Evolutionary conservation across 2,329 filamentous ascomycete species (phyloP).

Genomic region (Alternaria metachromatica): DNA sequence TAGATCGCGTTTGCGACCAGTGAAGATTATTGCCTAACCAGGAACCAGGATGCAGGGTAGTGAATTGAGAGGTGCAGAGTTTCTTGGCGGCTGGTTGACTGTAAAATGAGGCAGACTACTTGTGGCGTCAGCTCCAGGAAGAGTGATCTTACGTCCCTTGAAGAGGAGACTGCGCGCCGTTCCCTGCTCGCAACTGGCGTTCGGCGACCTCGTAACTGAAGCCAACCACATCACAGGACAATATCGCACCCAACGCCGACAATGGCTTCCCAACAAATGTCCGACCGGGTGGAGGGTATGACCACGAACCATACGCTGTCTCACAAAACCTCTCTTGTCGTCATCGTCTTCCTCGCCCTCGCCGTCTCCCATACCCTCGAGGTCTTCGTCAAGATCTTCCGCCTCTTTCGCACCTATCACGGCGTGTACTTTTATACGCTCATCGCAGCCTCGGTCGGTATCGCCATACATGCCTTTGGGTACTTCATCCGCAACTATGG

Average conservation of each 20-base stretch:
- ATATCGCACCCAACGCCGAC: not conserved
- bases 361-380: slow-evolving; percentile 28
- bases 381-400: slow-evolving; percentile 22
- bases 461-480: slow-evolving; percentile 18
- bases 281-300: slow-evolving; percentile 9
- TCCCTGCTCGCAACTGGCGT: not conserved
- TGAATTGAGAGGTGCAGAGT: not conserved
- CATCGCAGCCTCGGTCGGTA: slow-evolving; percentile 17
- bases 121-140: not conserved
- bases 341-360: slow-evolving; percentile 21
- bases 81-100: not conserved
- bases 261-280: not conserved
- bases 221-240: not conserved
- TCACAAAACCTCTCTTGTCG: slow-evolving; percentile 13
- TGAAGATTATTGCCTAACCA: not conserved
- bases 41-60: slow-evolving; percentile 1
- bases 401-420: slow-evolving; percentile 14
- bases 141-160: not conserved
- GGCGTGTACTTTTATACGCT: slow-evolving; percentile 26
- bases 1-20: not conserved
- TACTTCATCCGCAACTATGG: slow-evolving; percentile 19
- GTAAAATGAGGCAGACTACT: not conserved
- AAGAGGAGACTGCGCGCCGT: not conserved
- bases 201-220: not conserved
- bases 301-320: slow-evolving; percentile 5